Percentiles rank a stretch among this genome's conserved stretches.
phyloP scores from a whole-genome alignment of 441 rosid genomes.

The Gossypium gossypioides region DNA sequence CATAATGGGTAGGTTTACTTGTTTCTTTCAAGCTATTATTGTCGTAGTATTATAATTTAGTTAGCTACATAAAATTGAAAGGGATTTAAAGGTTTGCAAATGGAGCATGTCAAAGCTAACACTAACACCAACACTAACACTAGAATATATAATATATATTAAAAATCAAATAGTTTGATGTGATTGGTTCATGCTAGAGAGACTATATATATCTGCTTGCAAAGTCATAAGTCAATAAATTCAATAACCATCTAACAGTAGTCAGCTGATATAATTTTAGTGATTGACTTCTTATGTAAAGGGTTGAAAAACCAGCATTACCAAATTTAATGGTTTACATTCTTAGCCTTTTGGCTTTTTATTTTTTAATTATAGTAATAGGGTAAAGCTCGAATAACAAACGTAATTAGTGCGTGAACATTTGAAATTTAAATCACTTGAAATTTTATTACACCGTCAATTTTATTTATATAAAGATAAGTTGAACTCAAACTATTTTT shows the following conservation, averaged over 20 bases:
- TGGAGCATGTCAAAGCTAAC: slow-evolving; percentile 10
- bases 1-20: background rate
- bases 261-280: slow-evolving; percentile 29
- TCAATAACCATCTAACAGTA: slow-evolving; percentile 20
- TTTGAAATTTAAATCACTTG: background rate
- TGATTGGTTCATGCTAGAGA: slow-evolving; percentile 13
- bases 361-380: background rate
- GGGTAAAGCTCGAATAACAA: rapidly evolving
- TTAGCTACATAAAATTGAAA: background rate
- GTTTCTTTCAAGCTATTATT: background rate
- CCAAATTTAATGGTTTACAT: slow-evolving; percentile 24
- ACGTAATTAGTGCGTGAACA: no score
- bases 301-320: background rate
- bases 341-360: background rate
- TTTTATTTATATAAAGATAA: no score
- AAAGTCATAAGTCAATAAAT: slow-evolving; percentile 22
- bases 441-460: no score
- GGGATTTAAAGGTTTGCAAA: slow-evolving; percentile 1
- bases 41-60: background rate
- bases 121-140: background rate
- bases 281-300: background rate
- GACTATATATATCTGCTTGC: background rate
- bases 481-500: no score
- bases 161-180: slow-evolving; percentile 8
- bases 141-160: background rate